phyloP scores from a whole-genome alignment of 495 filamentous ascomycete genomes.

The Trichoderma erinaceum region DNA sequence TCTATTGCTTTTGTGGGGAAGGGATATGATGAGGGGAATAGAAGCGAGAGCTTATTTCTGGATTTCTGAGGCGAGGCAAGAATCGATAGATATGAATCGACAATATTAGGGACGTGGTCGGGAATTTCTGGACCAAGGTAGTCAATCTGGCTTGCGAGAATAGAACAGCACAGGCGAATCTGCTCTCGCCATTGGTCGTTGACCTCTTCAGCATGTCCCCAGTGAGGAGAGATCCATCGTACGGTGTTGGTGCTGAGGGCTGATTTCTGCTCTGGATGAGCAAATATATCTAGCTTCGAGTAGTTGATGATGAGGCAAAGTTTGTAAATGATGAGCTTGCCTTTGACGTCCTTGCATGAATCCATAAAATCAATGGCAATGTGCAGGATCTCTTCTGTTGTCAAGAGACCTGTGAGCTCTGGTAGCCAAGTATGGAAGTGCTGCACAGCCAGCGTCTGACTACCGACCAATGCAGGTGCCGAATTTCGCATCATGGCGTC shows the following conservation, averaged over 20 bases:
- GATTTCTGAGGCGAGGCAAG: slow-evolving; percentile 55
- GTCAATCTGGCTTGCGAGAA: slow-evolving; percentile 75
- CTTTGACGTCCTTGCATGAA: slow-evolving; percentile 78
- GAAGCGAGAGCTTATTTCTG: slow-evolving; percentile 67
- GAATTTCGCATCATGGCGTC: slow-evolving; percentile 82
- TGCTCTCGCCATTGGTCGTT: slow-evolving; percentile 88
- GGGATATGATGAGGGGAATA: slow-evolving; percentile 86
- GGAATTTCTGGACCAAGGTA: slow-evolving; percentile 75
- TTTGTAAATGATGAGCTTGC: slow-evolving; percentile 92
- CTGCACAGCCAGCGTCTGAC: slow-evolving; percentile 90
- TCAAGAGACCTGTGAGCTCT: slow-evolving; percentile 70
- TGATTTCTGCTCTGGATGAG: slow-evolving; percentile 63
- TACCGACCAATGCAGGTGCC: slow-evolving; percentile 80
- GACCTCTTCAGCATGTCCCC: slow-evolving; percentile 68
- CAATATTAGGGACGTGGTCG: slow-evolving; percentile 82
- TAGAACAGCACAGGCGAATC: slow-evolving; percentile 83
- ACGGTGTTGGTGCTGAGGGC: slow-evolving; percentile 75
- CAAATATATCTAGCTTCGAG: slow-evolving; percentile 71
- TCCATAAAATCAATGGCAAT: slow-evolving; percentile 92
- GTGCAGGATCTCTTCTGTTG: slow-evolving; percentile 77
- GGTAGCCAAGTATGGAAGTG: slow-evolving; percentile 97
- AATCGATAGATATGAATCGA: slow-evolving; percentile 80
- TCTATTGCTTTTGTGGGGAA: slow-evolving; percentile 70
- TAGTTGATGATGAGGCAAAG: slow-evolving; percentile 88
- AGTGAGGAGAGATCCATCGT: slow-evolving; percentile 88